Percentiles rank a stretch among this genome's conserved stretches.
phyloP scores from a whole-genome alignment of 352 stramenopile genomes.

The Globisporangium mamillatum region DNA sequence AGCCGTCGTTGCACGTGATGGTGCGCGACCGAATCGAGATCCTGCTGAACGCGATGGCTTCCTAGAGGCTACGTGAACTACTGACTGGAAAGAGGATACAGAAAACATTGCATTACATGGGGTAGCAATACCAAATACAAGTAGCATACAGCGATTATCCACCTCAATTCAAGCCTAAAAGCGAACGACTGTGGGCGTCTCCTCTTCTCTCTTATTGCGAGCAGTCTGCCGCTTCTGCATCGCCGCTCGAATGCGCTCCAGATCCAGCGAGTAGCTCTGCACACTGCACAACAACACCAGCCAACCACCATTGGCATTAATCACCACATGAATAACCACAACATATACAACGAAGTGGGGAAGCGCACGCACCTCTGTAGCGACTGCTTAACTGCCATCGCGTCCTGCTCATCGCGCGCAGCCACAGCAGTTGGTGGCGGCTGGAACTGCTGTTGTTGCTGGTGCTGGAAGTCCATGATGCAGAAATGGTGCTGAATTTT shows the following conservation, averaged over 20 bases:
- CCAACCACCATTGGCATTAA: not conserved
- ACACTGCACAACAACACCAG: slow-evolving; percentile 18
- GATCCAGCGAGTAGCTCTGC: slow-evolving; percentile 31
- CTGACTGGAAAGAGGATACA: not conserved
- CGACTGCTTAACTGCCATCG: not conserved
- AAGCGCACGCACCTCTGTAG: not conserved
- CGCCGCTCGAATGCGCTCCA: slow-evolving; percentile 30
- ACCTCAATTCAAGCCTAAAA: not conserved
- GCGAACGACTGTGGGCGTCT: not conserved
- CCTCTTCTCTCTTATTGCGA: not conserved
- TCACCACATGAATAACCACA: not conserved
- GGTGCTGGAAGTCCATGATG: not conserved
- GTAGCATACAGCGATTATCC: not conserved
- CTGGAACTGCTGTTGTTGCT: not conserved
- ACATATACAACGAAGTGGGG: not conserved
- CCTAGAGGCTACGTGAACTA: not conserved
- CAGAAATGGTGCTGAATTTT: not conserved
- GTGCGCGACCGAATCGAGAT: slow-evolving; percentile 65
- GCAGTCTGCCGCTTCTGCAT: slow-evolving; percentile 20
- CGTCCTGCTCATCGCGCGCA: not conserved
- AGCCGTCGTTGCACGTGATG: slow-evolving; percentile 69
- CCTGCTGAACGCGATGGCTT: slow-evolving; percentile 27
- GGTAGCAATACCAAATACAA: slow-evolving; percentile 1
- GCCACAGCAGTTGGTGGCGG: not conserved
- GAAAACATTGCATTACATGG: not conserved